Evolutionary conservation across 352 stramenopile species (phyloP).

Genomic region (Phytophthora agathidicida): DNA sequence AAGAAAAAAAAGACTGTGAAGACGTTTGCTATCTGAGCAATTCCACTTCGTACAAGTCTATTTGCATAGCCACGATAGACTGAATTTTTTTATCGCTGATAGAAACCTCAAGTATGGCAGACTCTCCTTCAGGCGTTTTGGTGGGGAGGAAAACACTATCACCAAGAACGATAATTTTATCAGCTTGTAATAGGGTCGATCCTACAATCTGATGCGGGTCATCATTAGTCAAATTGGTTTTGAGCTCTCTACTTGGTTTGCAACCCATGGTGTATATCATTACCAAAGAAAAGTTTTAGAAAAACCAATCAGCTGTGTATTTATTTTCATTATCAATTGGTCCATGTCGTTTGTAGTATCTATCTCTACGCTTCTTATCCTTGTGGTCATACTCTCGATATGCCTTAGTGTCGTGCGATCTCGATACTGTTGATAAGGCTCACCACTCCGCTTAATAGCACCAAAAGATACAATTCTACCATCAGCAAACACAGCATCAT

Average conservation of each 20-base stretch:
- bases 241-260: conserved; percentile 16
- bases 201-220: conserved; percentile 7
- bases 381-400: too few species aligned
- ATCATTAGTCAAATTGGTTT: conserved; percentile 13
- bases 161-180: conserved; percentile 9
- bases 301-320: too few species aligned
- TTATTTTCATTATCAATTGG: too few species aligned
- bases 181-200: not conserved
- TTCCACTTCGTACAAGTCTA: conserved; percentile 6
- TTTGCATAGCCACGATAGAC: conserved; percentile 11
- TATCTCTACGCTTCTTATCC: too few species aligned
- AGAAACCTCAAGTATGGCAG: conserved; percentile 16
- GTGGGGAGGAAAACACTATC: conserved; percentile 11
- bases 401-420: too few species aligned
- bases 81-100: conserved; percentile 20
- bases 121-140: conserved; percentile 2
- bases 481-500: too few species aligned
- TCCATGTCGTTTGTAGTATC: too few species aligned
- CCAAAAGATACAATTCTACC: too few species aligned
- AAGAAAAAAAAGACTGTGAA: conserved; percentile 21
- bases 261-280: conserved; percentile 20
- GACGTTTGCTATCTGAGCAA: conserved; percentile 15
- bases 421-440: too few species aligned
- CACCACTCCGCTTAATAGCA: too few species aligned
- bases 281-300: conserved; percentile 9